Percentiles rank a stretch among this genome's conserved stretches.
Conservation (phyloP, 2,329 filamentous ascomycete genomes). For the Anthostomella pinea region DNA sequence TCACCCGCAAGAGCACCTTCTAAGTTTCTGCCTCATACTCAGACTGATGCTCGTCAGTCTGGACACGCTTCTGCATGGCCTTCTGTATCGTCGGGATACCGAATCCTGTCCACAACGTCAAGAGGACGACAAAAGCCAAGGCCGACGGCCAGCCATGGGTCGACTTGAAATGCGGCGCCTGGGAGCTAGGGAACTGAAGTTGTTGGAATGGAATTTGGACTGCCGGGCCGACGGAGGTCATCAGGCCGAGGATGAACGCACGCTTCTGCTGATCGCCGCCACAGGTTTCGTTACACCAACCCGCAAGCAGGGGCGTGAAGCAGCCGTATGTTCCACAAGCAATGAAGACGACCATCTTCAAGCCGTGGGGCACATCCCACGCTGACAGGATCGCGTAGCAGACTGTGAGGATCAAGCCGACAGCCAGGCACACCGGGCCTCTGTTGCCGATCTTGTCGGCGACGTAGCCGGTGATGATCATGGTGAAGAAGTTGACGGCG, state of each 20-base stretch:
- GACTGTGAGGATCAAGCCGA: conserved; percentile 35
- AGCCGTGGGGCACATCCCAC: conserved; percentile 36
- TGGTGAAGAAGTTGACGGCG: conserved; percentile 42
- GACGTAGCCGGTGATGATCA: conserved; percentile 30
- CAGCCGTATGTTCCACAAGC: conserved; percentile 40
- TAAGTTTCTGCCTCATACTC: conserved; percentile 3
- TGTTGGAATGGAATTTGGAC: conserved; percentile 40
- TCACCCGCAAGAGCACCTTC: background rate
- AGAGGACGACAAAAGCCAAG: conserved; percentile 1
- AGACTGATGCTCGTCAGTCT: conserved; percentile 6
- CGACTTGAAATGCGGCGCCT: conserved; percentile 34
- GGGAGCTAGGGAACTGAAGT: conserved; percentile 34
- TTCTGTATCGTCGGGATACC: conserved; percentile 13
- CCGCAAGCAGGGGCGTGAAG: conserved; percentile 39
- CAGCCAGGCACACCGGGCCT: conserved; percentile 35
- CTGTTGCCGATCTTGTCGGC: conserved; percentile 35
- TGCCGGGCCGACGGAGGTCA: conserved; percentile 36
- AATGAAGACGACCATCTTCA: conserved; percentile 40
- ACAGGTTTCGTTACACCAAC: conserved; percentile 40
- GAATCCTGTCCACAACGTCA: conserved; percentile 13
- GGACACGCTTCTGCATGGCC: conserved; percentile 16
- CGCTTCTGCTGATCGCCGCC: conserved; percentile 42
- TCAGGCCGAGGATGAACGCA: conserved; percentile 39
- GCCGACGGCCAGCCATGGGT: conserved; percentile 35
- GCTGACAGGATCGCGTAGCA: conserved; percentile 36